phyloP scores from a whole-genome alignment of 2,329 filamentous ascomycete genomes.

The Colletotrichum graminicola region DNA sequence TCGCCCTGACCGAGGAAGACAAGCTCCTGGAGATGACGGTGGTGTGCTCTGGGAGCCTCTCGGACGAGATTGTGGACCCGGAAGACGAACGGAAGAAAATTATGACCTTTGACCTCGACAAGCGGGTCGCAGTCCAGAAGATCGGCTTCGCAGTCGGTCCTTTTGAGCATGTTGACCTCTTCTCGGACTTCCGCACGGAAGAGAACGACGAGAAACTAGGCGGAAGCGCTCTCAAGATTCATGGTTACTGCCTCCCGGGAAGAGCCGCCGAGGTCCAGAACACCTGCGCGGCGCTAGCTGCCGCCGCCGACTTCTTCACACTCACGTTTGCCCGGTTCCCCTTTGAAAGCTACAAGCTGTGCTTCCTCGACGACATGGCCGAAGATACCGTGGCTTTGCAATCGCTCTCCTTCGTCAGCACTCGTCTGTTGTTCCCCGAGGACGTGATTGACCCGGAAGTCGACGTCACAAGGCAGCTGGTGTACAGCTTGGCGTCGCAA shows the following conservation, averaged over 20 bases:
- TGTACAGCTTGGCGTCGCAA: conserved; percentile 88
- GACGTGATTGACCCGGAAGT: conserved; percentile 87
- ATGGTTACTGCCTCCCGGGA: conserved; percentile 91
- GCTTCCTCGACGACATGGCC: conserved; percentile 91
- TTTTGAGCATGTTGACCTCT: conserved; percentile 91
- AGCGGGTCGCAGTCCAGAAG: conserved; percentile 85
- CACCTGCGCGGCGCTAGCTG: conserved; percentile 86
- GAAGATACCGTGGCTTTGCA: conserved; percentile 82
- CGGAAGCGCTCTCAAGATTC: conserved; percentile 86
- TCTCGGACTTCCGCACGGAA: conserved; percentile 86
- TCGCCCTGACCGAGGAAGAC: conserved; percentile 77
- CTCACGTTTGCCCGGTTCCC: conserved; percentile 91
- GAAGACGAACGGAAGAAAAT: conserved; percentile 86
- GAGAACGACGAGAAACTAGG: conserved; percentile 93
- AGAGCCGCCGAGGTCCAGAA: conserved; percentile 86
- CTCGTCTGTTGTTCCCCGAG: conserved; percentile 84
- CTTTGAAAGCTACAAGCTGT: conserved; percentile 91
- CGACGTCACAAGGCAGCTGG: conserved; percentile 81
- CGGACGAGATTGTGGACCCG: conserved; percentile 83
- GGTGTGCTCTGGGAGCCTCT: conserved; percentile 89
- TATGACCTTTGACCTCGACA: conserved; percentile 83
- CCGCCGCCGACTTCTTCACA: conserved; percentile 91
- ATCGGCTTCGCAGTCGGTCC: conserved; percentile 95
- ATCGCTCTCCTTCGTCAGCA: conserved; percentile 89
- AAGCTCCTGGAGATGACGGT: conserved; percentile 90